Percentiles rank a stretch among this genome's conserved stretches.
These are phyloP conservation scores for Perkinsus olseni DNA, from an alignment of 169 alveolate species.

Conservation along the genomic window DNA sequence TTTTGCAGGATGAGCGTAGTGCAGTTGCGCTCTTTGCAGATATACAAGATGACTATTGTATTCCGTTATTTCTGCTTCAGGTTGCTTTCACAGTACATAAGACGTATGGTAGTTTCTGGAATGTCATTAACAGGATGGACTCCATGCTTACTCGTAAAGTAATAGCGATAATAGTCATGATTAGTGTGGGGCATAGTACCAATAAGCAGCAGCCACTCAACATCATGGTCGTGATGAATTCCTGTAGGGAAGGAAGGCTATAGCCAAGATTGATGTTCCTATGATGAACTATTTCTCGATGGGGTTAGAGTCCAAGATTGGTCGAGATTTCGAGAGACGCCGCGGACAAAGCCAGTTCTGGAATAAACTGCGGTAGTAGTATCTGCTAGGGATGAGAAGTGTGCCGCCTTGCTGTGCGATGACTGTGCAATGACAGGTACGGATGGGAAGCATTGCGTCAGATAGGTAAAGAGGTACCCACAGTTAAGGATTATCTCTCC, in stretches of 20 bases:
- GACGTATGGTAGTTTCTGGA: constrained; percentile 24
- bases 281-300: constrained; percentile 64
- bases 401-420: constrained; percentile 17
- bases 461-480: background rate
- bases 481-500: constrained; percentile 6
- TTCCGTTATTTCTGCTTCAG: too few relatives aligned
- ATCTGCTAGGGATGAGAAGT: background rate
- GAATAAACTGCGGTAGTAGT: constrained; percentile 13
- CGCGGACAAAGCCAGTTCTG: constrained; percentile 29
- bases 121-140: background rate
- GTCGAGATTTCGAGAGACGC: constrained; percentile 59
- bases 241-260: constrained; percentile 18
- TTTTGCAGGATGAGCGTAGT: too few relatives aligned
- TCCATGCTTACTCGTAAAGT: constrained; percentile 13
- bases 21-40: too few relatives aligned
- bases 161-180: too few relatives aligned
- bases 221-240: too few relatives aligned
- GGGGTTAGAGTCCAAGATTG: constrained; percentile 75
- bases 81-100: constrained; percentile 21
- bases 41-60: too few relatives aligned
- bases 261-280: background rate
- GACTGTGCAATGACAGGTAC: constrained; percentile 14
- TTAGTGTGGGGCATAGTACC: too few relatives aligned
- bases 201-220: too few relatives aligned
- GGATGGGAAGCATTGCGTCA: constrained; percentile 15